Evolutionary conservation across 83 land plant genomes (phyloP).

Genomic region (Picea abies): DNA sequence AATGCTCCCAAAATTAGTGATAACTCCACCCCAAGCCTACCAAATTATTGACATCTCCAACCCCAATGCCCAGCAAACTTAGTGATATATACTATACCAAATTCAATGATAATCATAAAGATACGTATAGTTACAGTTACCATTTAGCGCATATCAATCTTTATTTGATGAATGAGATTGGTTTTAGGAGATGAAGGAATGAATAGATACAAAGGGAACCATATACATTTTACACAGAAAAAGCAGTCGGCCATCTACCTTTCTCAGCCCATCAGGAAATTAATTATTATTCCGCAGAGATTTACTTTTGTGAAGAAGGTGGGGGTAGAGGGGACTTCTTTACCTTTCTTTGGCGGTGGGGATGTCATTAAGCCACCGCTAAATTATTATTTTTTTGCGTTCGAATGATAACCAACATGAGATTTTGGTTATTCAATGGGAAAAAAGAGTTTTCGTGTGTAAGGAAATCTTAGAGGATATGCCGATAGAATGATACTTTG

Average conservation of each 20-base stretch:
- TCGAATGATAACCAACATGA: no score
- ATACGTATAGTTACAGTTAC: neutral
- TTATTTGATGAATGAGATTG: neutral
- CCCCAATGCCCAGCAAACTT: no score
- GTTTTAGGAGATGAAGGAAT: neutral
- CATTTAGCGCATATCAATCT: neutral
- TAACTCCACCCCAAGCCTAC: no score
- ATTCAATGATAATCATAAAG: no score
- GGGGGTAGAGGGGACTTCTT: neutral
- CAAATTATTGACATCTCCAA: no score
- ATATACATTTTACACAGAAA: neutral
- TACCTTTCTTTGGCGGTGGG: neutral
- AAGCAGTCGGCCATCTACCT: neutral
- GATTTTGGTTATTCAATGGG: no score
- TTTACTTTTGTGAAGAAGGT: neutral
- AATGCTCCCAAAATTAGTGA: no score
- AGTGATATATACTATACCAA: no score
- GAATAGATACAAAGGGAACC: neutral
- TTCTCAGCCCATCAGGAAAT: conserved; percentile 13
- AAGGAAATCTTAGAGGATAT: no score
- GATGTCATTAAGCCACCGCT: neutral
- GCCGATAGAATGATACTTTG: no score
- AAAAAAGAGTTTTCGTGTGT: no score
- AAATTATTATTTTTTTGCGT: no score
- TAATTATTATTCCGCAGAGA: neutral